Conservation (phyloP, 2,329 filamentous ascomycete species). For the Pseudogymnoascus sp. region DNA sequence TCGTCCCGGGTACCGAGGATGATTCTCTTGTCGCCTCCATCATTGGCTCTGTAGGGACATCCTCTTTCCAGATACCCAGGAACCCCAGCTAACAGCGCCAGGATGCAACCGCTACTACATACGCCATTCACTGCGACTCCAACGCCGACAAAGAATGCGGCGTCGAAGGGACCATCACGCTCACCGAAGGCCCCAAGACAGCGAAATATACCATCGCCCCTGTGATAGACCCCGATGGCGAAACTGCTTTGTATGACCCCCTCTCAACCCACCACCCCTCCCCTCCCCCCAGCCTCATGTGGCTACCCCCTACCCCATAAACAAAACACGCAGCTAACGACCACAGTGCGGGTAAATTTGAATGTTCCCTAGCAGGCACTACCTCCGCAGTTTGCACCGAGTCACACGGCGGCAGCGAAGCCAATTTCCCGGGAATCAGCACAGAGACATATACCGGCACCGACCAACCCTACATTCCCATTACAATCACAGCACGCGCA, state of each 20-base stretch:
- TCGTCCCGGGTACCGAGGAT: constrained; percentile 16
- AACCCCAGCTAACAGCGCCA: constrained; percentile 10
- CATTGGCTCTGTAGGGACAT: constrained; percentile 15
- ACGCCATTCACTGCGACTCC: constrained; percentile 16
- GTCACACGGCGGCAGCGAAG: constrained; percentile 16
- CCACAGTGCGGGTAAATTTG: constrained; percentile 14
- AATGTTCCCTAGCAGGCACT: constrained; percentile 18
- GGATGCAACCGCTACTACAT: constrained; percentile 20
- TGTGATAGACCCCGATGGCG: constrained; percentile 11
- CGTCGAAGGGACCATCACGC: constrained; percentile 11
- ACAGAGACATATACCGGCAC: constrained; percentile 16
- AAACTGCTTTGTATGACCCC: constrained; percentile 14
- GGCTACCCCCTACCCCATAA: background rate
- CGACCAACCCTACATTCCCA: constrained; percentile 16
- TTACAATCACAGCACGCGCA: constrained; percentile 15
- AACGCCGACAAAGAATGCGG: constrained; percentile 14
- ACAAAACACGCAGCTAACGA: background rate
- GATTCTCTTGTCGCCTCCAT: constrained; percentile 17
- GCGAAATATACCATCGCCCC: constrained; percentile 16
- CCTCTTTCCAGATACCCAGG: background rate
- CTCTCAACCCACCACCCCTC: no score
- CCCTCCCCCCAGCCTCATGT: no score
- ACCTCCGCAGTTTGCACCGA: constrained; percentile 19
- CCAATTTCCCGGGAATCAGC: constrained; percentile 17
- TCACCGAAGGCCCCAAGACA: constrained; percentile 17